Conservation (phyloP, 495 filamentous ascomycete genomes). For the Elaphomyces granulatus region DNA sequence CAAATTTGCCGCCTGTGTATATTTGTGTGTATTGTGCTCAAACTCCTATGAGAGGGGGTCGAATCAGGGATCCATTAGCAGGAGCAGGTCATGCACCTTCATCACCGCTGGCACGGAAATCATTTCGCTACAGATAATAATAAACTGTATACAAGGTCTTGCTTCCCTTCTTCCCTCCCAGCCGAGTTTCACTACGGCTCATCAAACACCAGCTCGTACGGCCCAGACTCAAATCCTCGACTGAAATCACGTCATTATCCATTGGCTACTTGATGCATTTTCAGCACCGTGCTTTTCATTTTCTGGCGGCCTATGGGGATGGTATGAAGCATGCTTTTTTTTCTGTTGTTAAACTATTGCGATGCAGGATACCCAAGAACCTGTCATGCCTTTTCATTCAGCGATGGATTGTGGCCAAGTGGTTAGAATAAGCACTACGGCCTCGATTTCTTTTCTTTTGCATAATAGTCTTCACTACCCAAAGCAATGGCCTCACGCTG, state of each 20-base stretch:
- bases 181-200: too few species aligned
- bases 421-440: neutral
- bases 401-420: neutral
- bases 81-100: slow-evolving; percentile 28
- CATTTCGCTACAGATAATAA: too few species aligned
- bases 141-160: too few species aligned
- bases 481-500: too few species aligned
- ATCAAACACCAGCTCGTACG: too few species aligned
- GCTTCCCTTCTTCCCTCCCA: too few species aligned
- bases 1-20: slow-evolving; percentile 56
- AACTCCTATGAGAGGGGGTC: slow-evolving; percentile 53
- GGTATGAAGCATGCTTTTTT: neutral
- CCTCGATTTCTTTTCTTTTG: too few species aligned
- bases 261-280: too few species aligned
- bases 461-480: too few species aligned
- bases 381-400: neutral
- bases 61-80: slow-evolving; percentile 41
- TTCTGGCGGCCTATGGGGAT: neutral
- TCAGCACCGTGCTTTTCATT: too few species aligned
- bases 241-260: too few species aligned
- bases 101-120: slow-evolving; percentile 56
- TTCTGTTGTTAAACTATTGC: neutral
- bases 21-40: slow-evolving; percentile 70
- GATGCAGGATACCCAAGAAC: neutral
- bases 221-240: too few species aligned